Base-by-base conservation (phyloP, 2,329 filamentous ascomycete genomes). In the Myriosclerotinia scirpicola region DNA sequence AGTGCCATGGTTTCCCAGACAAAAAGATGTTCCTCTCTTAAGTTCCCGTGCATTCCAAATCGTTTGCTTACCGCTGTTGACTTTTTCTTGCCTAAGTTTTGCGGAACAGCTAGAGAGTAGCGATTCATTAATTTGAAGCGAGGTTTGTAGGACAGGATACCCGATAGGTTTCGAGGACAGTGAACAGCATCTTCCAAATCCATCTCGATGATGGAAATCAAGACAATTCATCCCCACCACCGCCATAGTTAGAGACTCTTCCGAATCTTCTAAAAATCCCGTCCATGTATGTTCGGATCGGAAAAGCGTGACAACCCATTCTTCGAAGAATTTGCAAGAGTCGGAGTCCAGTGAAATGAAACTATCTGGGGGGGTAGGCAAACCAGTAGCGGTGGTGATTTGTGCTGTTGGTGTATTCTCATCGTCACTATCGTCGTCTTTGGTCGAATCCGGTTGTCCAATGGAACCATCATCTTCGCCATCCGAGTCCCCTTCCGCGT, bases 161-260 rank as follows among this genome's bases (percentile, higher is more conserved):
- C 44, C 53, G 34, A 58, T 52, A 2, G 54, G n/a, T 40, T 52
- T 58, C 5, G 42, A 7, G 8, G 26, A n/a, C 4, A 46, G 22
- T 38, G 48, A 50, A 40, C 60, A 67, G 46, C 55, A 14, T 14
- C 64, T 26, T 30, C 64, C 67, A 30, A 64, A 69, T 12, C 62
- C 62, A 55, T 44, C 36, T 30, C 44, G 38, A 30, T 69, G 22
- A 20, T 58, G 42, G 38, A 65, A 69, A 53, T 68, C 66, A 30
- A 70, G 69, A 60, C 69, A 70, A 5, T 44, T 50, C 20, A 48
- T 67, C 7, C 14, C 46, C 22, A 69, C 44, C 1, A 69, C 46
- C 4, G 64, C 69, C 69, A 70, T 68, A 5, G 64, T 70, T 11
- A 67, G 50, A 17, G 60, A 68, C 26, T 70, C 61, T 56, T 58